These are phyloP conservation scores for Melastoma candidum DNA, from an alignment of 441 rosid genomes.

Conservation along the genomic window DNA sequence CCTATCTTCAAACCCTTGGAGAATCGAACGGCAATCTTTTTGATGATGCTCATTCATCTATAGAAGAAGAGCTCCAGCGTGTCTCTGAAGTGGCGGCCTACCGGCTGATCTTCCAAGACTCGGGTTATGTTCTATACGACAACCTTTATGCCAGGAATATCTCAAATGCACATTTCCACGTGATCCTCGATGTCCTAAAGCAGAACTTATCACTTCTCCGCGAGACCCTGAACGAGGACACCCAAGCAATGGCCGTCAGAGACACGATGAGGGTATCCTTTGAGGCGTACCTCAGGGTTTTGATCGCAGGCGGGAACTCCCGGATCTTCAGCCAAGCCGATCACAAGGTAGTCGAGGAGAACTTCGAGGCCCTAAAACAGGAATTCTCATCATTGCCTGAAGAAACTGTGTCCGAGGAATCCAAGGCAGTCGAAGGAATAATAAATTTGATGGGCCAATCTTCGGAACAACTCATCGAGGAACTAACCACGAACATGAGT, in stretches of 20 bases:
- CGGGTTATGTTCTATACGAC: conserved; percentile 56
- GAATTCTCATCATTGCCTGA: conserved; percentile 63
- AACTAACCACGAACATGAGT: conserved; percentile 51
- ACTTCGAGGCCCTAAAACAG: conserved; percentile 54
- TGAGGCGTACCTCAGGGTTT: conserved; percentile 63
- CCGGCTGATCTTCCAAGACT: conserved; percentile 71
- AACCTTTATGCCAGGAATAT: conserved; percentile 60
- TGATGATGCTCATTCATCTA: conserved; percentile 37
- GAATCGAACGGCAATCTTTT: conserved; percentile 19
- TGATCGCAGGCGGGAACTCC: conserved; percentile 67
- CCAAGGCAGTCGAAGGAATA: conserved; percentile 69
- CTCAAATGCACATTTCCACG: conserved; percentile 45
- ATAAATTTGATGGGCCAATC: conserved; percentile 57
- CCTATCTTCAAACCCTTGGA: conserved; percentile 56
- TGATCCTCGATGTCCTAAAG: conserved; percentile 49
- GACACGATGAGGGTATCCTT: conserved; percentile 77
- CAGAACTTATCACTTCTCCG: conserved; percentile 60
- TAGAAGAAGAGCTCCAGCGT: conserved; percentile 59
- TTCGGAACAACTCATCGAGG: conserved; percentile 73
- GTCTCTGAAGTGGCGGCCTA: conserved; percentile 93
- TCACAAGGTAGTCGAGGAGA: conserved; percentile 48
- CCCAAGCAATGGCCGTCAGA: conserved; percentile 64
- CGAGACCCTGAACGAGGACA: conserved; percentile 59
- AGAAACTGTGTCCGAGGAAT: conserved; percentile 62
- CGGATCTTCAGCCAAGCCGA: conserved; percentile 50